A percentile compares a stretch with the other conserved stretches of the same genome.
These are phyloP conservation scores for Capsella bursapastoris DNA, from an alignment of 345 rosid genomes.

Conservation along the genomic window DNA sequence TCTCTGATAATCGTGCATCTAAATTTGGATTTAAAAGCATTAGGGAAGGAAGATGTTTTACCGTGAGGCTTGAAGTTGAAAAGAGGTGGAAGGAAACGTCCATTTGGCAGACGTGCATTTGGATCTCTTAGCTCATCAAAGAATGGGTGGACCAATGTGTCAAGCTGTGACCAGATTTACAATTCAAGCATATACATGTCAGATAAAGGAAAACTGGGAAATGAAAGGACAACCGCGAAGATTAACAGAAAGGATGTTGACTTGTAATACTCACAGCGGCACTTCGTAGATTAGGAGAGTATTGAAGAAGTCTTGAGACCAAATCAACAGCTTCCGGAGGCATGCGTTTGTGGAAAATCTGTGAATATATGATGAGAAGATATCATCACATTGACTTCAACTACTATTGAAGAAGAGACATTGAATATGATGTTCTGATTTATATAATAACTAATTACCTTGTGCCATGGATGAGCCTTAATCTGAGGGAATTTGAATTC, in stretches of 20 bases:
- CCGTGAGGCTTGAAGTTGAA: conserved; percentile 92
- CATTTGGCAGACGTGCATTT: conserved; percentile 78
- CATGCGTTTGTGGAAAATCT: conserved; percentile 97
- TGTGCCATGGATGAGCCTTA: conserved; percentile 99
- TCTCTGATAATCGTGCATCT: neutral
- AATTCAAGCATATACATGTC: conserved; percentile 5
- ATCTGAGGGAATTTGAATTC: conserved; percentile 98
- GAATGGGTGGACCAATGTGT: conserved; percentile 89
- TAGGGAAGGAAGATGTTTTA: conserved; percentile 33
- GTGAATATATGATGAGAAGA: conserved; percentile 16
- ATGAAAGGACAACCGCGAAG: neutral
- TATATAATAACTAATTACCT: conserved; percentile 51
- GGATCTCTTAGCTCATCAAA: conserved; percentile 93
- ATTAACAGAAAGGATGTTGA: conserved; percentile 16
- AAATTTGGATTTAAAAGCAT: neutral
- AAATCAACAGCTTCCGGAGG: conserved; percentile 98
- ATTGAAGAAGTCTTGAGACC: conserved; percentile 93
- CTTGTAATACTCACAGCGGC: conserved; percentile 67
- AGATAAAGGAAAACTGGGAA: neutral
- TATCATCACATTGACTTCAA: neutral
- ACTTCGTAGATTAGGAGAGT: conserved; percentile 93
- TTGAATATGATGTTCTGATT: conserved; percentile 6
- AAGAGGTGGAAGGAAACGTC: conserved; percentile 85
- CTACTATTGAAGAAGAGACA: neutral
- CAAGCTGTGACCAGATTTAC: conserved; percentile 56